phyloP scores from a whole-genome alignment of 1,284 basidiomycete genomes.

The Trichosporon sp. region DNA sequence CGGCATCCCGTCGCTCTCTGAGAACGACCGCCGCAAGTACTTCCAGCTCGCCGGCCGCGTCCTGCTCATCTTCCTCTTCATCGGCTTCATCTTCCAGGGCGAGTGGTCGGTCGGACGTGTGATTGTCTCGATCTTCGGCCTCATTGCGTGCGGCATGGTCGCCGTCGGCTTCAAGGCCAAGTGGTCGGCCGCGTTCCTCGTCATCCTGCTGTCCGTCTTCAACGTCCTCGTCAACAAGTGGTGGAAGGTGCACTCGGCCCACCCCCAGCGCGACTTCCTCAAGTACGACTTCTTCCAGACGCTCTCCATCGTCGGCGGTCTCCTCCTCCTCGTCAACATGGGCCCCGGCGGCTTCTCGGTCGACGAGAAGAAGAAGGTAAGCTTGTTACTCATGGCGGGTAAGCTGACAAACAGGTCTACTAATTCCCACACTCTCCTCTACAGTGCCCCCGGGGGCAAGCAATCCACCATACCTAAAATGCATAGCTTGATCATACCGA shows the following conservation, averaged over 20 bases:
- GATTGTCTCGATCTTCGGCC: constrained; percentile 77
- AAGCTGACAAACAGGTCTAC: constrained; percentile 1
- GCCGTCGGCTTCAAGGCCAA: constrained; percentile 99
- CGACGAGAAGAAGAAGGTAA: constrained; percentile 94
- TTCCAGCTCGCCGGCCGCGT: constrained; percentile 96
- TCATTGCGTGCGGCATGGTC: constrained; percentile 93
- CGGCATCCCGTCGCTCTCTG: constrained; percentile 81
- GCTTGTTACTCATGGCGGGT: background rate
- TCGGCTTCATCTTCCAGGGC: constrained; percentile 95
- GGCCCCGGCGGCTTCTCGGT: constrained; percentile 95
- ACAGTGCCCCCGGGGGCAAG: constrained; percentile 1
- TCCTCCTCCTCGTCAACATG: constrained; percentile 96
- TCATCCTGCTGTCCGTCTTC: constrained; percentile 84
- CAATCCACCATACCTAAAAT: constrained; percentile 2
- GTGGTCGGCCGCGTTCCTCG: constrained; percentile 96
- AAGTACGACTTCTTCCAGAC: constrained; percentile 84
- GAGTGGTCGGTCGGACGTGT: constrained; percentile 81
- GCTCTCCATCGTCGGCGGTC: constrained; percentile 91
- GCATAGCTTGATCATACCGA: constrained; percentile 3
- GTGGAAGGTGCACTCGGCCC: constrained; percentile 90
- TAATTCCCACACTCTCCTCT: background rate
- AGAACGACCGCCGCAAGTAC: constrained; percentile 98
- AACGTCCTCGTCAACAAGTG: constrained; percentile 99
- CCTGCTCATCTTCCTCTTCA: constrained; percentile 97
- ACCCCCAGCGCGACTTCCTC: constrained; percentile 96